These are phyloP conservation scores for Laburnicola sp. DNA, from an alignment of 2,329 filamentous ascomycete genomes.

Conservation along the genomic window DNA sequence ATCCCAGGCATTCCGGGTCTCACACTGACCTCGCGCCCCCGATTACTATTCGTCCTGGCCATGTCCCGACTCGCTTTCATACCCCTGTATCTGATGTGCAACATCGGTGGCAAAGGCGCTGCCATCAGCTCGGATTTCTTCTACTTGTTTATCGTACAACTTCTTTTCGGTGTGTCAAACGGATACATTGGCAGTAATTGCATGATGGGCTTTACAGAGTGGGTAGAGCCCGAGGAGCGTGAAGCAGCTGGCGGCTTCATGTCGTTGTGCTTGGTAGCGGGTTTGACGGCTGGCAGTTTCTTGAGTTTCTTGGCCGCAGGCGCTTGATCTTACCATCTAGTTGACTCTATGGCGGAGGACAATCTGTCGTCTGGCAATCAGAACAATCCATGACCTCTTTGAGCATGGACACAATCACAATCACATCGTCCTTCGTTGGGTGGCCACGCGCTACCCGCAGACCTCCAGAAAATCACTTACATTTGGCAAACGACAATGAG, in stretches of 20 bases:
- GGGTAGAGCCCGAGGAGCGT: conserved; percentile 78
- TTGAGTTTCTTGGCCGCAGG: conserved; percentile 75
- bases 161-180: conserved; percentile 81
- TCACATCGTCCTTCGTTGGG: no score
- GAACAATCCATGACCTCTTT: background rate
- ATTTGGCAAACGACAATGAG: no score
- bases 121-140: conserved; percentile 79
- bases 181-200: conserved; percentile 84
- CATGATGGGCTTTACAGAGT: conserved; percentile 87
- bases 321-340: conserved; percentile 3
- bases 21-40: conserved; percentile 63
- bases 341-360: no score
- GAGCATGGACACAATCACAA: no score
- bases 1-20: conserved; percentile 62
- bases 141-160: conserved; percentile 81
- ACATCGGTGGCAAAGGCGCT: conserved; percentile 72
- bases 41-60: conserved; percentile 67
- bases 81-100: conserved; percentile 87
- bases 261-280: conserved; percentile 84
- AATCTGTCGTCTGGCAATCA: no score
- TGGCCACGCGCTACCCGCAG: no score
- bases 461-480: no score
- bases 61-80: conserved; percentile 70
- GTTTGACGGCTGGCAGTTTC: conserved; percentile 82
- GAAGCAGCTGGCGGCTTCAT: conserved; percentile 94